Evolutionary conservation across 2,329 filamentous ascomycete genomes (phyloP).

Genomic region (Torrubiellomyces zombiae): DNA sequence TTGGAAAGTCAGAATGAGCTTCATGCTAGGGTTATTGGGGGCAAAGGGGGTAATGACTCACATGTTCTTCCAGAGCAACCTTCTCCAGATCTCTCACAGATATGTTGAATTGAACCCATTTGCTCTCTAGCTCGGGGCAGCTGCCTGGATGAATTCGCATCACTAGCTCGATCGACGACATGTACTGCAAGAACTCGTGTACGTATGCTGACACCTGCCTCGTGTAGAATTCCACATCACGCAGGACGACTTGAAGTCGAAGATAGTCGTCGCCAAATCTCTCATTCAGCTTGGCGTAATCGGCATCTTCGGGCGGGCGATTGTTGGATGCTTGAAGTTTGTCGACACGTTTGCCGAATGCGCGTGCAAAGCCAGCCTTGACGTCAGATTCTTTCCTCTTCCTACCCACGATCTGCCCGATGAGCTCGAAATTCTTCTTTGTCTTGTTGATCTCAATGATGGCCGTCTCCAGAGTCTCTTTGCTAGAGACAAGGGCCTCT

Average conservation of each 20-base stretch:
- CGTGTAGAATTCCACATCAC: constrained; percentile 87
- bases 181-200: constrained; percentile 62
- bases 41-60: constrained; percentile 30
- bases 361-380: constrained; percentile 67
- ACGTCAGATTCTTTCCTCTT: constrained; percentile 84
- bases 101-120: constrained; percentile 83
- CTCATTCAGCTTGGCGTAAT: constrained; percentile 66
- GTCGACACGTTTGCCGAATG: constrained; percentile 77
- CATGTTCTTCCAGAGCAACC: constrained; percentile 70
- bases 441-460: constrained; percentile 83
- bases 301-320: constrained; percentile 56
- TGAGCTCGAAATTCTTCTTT: constrained; percentile 85
- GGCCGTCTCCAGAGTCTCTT: constrained; percentile 42
- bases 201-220: constrained; percentile 68
- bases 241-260: constrained; percentile 76
- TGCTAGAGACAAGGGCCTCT: constrained; percentile 38
- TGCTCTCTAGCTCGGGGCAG: constrained; percentile 76
- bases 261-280: constrained; percentile 87
- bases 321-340: constrained; percentile 53
- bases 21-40: too few species aligned
- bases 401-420: constrained; percentile 72
- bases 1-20: constrained; percentile 1
- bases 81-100: constrained; percentile 75
- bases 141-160: constrained; percentile 56
- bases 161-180: constrained; percentile 68